A percentile compares a stretch with the other conserved stretches of the same genome.
Conservation (phyloP, 805 yeast genomes). For the Cyberlindnera mississippiensis region DNA sequence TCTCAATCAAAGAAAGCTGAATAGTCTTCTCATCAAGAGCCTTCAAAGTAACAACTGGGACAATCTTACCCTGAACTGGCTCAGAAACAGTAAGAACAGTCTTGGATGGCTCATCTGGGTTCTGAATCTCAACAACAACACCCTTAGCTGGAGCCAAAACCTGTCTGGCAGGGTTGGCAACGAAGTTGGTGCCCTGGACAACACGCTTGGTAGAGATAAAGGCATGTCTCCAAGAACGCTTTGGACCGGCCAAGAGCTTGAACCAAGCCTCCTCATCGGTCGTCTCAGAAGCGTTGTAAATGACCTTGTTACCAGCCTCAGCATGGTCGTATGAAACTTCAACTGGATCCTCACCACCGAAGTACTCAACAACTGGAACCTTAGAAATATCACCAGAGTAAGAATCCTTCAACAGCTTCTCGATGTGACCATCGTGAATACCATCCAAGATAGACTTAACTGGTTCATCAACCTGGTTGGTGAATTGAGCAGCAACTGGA, state of each 20-base stretch:
- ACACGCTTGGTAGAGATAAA: conserved; percentile 72
- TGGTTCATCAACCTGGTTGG: conserved; percentile 87
- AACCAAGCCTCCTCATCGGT: conserved; percentile 57
- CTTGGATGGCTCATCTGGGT: conserved; percentile 48
- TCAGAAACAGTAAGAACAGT: conserved; percentile 65
- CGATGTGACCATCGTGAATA: conserved; percentile 88
- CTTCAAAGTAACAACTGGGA: conserved; percentile 62
- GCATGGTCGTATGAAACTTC: conserved; percentile 32
- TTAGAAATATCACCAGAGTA: conserved; percentile 66
- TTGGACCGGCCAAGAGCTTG: conserved; percentile 71
- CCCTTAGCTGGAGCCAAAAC: conserved; percentile 74
- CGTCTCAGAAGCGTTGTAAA: conserved; percentile 37
- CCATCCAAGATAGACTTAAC: conserved; percentile 84
- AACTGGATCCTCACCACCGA: conserved; percentile 62
- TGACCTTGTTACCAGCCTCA: conserved; percentile 31
- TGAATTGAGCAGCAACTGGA: conserved; percentile 95
- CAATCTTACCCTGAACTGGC: conserved; percentile 63
- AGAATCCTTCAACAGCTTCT: conserved; percentile 58
- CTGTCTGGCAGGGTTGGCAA: conserved; percentile 72
- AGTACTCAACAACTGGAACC: conserved; percentile 87
- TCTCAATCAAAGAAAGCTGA: conserved; percentile 74
- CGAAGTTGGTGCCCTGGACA: conserved; percentile 82
- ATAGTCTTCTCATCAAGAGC: conserved; percentile 50
- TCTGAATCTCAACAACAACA: conserved; percentile 56
- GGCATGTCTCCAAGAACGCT: conserved; percentile 87